Conservation (phyloP, 768 basidiomycete species). For the Cubamyces lactineus region DNA sequence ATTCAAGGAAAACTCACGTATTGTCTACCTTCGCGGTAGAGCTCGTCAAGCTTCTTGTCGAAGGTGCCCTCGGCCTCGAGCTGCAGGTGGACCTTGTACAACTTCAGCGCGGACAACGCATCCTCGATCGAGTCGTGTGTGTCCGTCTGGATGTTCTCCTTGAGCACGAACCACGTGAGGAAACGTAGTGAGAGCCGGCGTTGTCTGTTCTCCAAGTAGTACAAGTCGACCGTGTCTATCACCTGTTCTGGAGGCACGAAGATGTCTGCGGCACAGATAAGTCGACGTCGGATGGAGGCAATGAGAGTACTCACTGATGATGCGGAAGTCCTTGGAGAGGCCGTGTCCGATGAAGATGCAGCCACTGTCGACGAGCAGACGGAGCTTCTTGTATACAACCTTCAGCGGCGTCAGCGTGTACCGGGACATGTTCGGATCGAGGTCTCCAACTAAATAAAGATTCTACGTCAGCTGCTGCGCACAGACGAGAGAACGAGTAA, state of each 20-base stretch:
- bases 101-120: slow-evolving; percentile 79
- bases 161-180: slow-evolving; percentile 91
- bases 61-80: slow-evolving; percentile 78
- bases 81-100: slow-evolving; percentile 81
- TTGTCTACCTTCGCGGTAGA: slow-evolving; percentile 79
- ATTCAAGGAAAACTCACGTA: slow-evolving; percentile 49
- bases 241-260: slow-evolving; percentile 95
- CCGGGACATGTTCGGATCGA: slow-evolving; percentile 81
- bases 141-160: slow-evolving; percentile 90
- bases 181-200: slow-evolving; percentile 91
- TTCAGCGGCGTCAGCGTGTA: slow-evolving; percentile 95
- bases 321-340: slow-evolving; percentile 95
- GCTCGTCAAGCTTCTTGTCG: slow-evolving; percentile 84
- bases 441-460: slow-evolving; percentile 75
- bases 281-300: not conserved
- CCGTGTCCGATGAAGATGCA: slow-evolving; percentile 99
- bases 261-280: slow-evolving; percentile 62
- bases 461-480: not conserved
- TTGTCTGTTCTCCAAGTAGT: slow-evolving; percentile 79
- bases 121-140: slow-evolving; percentile 99
- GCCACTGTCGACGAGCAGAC: slow-evolving; percentile 89
- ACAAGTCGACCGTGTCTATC: slow-evolving; percentile 97
- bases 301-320: slow-evolving; percentile 77
- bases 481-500: not conserved
- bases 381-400: slow-evolving; percentile 97